phyloP scores from a whole-genome alignment of 2,329 filamentous ascomycete genomes.

The Dactylellina drechsleri region DNA sequence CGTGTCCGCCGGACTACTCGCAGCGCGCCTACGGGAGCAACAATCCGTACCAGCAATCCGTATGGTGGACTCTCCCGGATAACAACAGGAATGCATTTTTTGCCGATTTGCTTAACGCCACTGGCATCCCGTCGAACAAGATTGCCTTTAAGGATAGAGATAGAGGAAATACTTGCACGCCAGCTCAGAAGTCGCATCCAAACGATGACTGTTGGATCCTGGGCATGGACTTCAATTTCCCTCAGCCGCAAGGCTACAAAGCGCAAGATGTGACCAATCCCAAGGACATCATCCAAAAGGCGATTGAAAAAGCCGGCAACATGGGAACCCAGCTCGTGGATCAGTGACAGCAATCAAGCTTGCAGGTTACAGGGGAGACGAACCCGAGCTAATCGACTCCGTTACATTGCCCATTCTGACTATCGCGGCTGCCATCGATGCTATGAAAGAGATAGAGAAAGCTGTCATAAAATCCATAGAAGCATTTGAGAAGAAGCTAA shows the following conservation, averaged over 20 bases:
- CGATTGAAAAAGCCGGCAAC: not conserved
- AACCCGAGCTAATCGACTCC: not conserved
- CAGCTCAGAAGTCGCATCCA: not conserved
- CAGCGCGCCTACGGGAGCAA: conserved; percentile 26
- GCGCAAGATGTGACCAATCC: not conserved
- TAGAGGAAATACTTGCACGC: not conserved
- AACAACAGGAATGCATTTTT: not conserved
- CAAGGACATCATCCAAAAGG: not conserved
- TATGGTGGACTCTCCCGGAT: conserved; percentile 2
- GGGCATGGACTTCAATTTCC: conserved; percentile 5
- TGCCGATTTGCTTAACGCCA: not conserved
- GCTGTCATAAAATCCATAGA: conserved; percentile 2
- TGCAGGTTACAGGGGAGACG: not conserved
- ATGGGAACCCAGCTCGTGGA: conserved; percentile 11
- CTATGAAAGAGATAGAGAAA: not conserved
- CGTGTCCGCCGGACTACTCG: conserved; percentile 55
- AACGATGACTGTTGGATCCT: conserved; percentile 1
- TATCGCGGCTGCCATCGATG: conserved; percentile 1
- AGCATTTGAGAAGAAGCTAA: not conserved
- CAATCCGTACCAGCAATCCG: not conserved
- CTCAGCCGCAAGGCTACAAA: conserved; percentile 7
- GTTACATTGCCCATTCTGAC: conserved; percentile 2
- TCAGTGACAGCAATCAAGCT: not conserved
- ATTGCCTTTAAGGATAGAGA: not conserved
- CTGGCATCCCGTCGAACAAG: conserved; percentile 5